These are phyloP conservation scores for Didymella exigua DNA, from an alignment of 2,329 filamentous ascomycete genomes.

Conservation along the genomic window DNA sequence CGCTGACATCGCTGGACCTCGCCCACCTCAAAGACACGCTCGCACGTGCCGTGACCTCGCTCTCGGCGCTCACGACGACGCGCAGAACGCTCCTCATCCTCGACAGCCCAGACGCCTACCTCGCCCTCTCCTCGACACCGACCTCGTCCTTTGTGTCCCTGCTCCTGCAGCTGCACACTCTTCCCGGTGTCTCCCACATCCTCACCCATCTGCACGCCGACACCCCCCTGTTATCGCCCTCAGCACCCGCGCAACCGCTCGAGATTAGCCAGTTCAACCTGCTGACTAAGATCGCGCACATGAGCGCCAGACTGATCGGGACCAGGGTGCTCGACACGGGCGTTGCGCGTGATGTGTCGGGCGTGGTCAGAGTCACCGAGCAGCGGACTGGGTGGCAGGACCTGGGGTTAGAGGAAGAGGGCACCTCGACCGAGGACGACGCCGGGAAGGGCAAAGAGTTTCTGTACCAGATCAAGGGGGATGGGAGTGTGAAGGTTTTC, in stretches of 20 bases:
- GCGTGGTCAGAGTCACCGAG: slow-evolving; percentile 76
- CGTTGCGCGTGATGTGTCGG: slow-evolving; percentile 87
- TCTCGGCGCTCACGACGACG: slow-evolving; percentile 2
- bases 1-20: slow-evolving; percentile 37
- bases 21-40: slow-evolving; percentile 34
- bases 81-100: slow-evolving; percentile 51
- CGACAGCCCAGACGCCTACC: slow-evolving; percentile 52
- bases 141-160: slow-evolving; percentile 29
- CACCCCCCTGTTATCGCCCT: slow-evolving; percentile 68
- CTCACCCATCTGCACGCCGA: slow-evolving; percentile 72
- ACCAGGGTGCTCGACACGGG: slow-evolving; percentile 82
- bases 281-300: slow-evolving; percentile 73
- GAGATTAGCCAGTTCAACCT: slow-evolving; percentile 56
- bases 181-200: slow-evolving; percentile 67
- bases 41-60: slow-evolving; percentile 32
- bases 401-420: slow-evolving; percentile 26
- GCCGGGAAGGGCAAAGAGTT: slow-evolving; percentile 67
- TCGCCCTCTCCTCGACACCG: slow-evolving; percentile 43
- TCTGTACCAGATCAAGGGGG: slow-evolving; percentile 78
- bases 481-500: slow-evolving; percentile 83
- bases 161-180: slow-evolving; percentile 37
- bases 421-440: slow-evolving; percentile 25
- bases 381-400: slow-evolving; percentile 40
- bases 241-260: slow-evolving; percentile 50
- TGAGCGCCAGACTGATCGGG: slow-evolving; percentile 72